phyloP scores from a whole-genome alignment of 805 yeast genomes.

The Kazachstania martiniae region DNA sequence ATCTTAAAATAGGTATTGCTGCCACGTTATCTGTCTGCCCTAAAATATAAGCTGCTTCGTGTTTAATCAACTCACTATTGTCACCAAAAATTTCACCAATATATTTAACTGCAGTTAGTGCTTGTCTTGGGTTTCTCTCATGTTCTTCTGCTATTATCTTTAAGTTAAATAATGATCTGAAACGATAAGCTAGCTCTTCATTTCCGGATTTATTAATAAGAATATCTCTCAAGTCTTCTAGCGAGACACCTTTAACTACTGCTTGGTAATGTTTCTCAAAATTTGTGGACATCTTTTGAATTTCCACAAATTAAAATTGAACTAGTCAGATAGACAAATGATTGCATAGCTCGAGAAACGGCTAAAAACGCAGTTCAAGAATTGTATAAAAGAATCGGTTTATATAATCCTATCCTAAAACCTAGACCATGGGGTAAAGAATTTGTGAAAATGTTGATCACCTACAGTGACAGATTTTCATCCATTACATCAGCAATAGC shows the following conservation, averaged over 20 bases:
- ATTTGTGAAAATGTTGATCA: no score
- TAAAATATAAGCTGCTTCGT: conserved; percentile 90
- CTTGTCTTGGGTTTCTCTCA: conserved; percentile 36
- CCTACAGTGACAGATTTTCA: no score
- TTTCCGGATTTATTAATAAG: conserved; percentile 41
- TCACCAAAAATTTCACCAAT: conserved; percentile 76
- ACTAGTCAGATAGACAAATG: no score
- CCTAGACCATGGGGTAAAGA: no score
- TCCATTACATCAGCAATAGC: no score
- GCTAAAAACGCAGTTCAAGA: no score
- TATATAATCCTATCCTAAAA: no score
- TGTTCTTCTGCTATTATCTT: conserved; percentile 77
- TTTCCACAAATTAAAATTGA: no score
- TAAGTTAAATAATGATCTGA: conserved; percentile 83
- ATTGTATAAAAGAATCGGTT: no score
- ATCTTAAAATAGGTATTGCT: conserved; percentile 66
- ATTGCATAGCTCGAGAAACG: no score
- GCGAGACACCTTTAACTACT: conserved; percentile 28
- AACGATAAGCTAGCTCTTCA: conserved; percentile 69
- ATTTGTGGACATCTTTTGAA: conserved; percentile 25
- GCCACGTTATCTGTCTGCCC: conserved; percentile 83
- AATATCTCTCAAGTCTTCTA: conserved; percentile 63
- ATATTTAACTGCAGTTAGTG: conserved; percentile 59
- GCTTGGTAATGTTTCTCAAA: conserved; percentile 26
- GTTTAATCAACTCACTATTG: conserved; percentile 80